Conservation (phyloP, 1,139 yeast genomes). For the Zygotorulaspora mrakii region DNA sequence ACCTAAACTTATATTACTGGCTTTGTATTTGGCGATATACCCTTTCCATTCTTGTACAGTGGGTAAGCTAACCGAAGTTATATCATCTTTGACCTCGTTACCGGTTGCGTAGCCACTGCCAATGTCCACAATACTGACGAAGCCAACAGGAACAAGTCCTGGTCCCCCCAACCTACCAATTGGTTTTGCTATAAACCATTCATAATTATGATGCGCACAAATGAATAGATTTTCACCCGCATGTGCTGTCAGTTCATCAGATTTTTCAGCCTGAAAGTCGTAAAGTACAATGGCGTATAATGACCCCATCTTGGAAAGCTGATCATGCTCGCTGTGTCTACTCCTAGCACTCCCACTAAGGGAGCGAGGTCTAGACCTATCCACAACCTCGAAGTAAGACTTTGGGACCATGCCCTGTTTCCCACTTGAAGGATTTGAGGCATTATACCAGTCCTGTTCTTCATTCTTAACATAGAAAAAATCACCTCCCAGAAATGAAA, state of each 20-base stretch:
- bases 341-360: constrained; percentile 14
- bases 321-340: constrained; percentile 22
- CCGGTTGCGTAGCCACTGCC: constrained; percentile 53
- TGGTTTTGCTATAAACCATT: constrained; percentile 98
- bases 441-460: constrained; percentile 77
- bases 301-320: constrained; percentile 34
- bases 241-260: constrained; percentile 76
- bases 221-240: constrained; percentile 89
- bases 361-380: constrained; percentile 42
- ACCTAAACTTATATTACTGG: constrained; percentile 71
- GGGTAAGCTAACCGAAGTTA: constrained; percentile 68
- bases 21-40: constrained; percentile 87
- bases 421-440: constrained; percentile 78
- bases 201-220: constrained; percentile 93
- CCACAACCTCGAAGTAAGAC: constrained; percentile 74
- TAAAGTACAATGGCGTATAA: constrained; percentile 68
- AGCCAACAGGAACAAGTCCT: constrained; percentile 88
- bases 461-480: constrained; percentile 76
- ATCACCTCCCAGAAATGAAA: constrained; percentile 75
- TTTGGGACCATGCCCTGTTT: constrained; percentile 84
- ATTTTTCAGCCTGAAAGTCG: constrained; percentile 83
- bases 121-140: constrained; percentile 80
- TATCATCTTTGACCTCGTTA: constrained; percentile 49
- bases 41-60: constrained; percentile 95
- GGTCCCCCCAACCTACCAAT: constrained; percentile 95